Conservation (phyloP, 2,329 filamentous ascomycete genomes). For the Fusarium clavum region DNA sequence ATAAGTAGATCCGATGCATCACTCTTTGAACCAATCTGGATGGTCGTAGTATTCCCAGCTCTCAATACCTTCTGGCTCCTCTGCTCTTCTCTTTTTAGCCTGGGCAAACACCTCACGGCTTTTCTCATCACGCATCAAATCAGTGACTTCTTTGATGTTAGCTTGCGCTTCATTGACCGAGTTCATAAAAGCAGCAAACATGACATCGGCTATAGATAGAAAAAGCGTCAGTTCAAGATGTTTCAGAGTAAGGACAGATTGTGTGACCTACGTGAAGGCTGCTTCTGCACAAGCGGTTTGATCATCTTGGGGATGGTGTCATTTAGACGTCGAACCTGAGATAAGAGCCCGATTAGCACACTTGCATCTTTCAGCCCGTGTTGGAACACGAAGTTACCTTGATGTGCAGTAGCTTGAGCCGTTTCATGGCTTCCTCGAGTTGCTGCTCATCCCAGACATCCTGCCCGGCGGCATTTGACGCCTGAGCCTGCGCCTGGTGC, state of each 20-base stretch:
- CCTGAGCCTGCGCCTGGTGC: conserved; percentile 31
- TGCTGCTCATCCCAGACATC: conserved; percentile 61
- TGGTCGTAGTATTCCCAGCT: conserved; percentile 70
- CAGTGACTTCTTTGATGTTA: conserved; percentile 64
- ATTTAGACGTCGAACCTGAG: conserved; percentile 51
- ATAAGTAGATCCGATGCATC: not conserved
- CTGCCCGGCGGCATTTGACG: conserved; percentile 39
- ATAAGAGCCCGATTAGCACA: conserved; percentile 34
- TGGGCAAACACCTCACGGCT: conserved; percentile 64
- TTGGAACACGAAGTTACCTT: conserved; percentile 55
- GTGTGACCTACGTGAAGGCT: conserved; percentile 61
- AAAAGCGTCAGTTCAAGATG: conserved; percentile 23
- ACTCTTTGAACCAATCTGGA: conserved; percentile 65
- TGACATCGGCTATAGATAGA: conserved; percentile 58
- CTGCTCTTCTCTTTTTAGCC: conserved; percentile 63
- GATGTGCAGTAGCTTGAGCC: conserved; percentile 66
- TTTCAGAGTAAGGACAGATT: conserved; percentile 33
- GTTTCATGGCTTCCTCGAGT: conserved; percentile 61
- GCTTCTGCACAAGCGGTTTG: conserved; percentile 62
- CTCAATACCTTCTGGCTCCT: conserved; percentile 67
- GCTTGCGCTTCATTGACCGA: conserved; percentile 60
- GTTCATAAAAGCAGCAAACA: conserved; percentile 61
- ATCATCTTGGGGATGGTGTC: conserved; percentile 55
- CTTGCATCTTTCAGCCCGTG: conserved; percentile 19
- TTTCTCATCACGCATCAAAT: conserved; percentile 60